These are phyloP conservation scores for Nothophoma quercina DNA, from an alignment of 2,329 filamentous ascomycete genomes.

Conservation along the genomic window DNA sequence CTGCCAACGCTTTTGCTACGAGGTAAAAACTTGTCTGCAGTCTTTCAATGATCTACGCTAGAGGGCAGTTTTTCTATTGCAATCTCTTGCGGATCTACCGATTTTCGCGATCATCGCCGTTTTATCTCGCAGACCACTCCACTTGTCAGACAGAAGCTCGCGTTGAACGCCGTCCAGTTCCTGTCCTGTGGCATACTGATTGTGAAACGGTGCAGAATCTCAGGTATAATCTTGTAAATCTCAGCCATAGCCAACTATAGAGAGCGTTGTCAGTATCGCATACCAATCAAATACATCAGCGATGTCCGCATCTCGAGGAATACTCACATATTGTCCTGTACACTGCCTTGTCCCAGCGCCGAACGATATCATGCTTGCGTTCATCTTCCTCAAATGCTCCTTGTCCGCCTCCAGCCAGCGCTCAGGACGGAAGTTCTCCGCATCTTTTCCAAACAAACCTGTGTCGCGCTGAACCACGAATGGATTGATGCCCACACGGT, in stretches of 20 bases:
- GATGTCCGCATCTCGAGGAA: neutral
- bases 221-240: slow-evolving; percentile 33
- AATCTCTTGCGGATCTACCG: too few species aligned
- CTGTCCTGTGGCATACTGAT: slow-evolving; percentile 31
- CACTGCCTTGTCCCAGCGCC: slow-evolving; percentile 47
- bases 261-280: neutral
- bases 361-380: slow-evolving; percentile 47
- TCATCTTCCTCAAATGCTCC: slow-evolving; percentile 30
- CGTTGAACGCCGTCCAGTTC: slow-evolving; percentile 30
- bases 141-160: slow-evolving; percentile 24
- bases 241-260: slow-evolving; percentile 22
- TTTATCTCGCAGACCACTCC: slow-evolving; percentile 11
- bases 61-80: too few species aligned
- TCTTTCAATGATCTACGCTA: too few species aligned
- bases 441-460: slow-evolving; percentile 50
- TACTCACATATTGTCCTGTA: slow-evolving; percentile 38
- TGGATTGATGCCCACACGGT: slow-evolving; percentile 22
- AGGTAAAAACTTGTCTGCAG: too few species aligned
- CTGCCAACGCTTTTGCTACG: too few species aligned
- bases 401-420: slow-evolving; percentile 52
- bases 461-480: slow-evolving; percentile 54
- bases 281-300: neutral
- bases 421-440: slow-evolving; percentile 54
- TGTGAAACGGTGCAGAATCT: slow-evolving; percentile 28
- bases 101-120: too few species aligned